phyloP scores from a whole-genome alignment of 2,329 filamentous ascomycete genomes.

The Trichoderma brevicompactum region DNA sequence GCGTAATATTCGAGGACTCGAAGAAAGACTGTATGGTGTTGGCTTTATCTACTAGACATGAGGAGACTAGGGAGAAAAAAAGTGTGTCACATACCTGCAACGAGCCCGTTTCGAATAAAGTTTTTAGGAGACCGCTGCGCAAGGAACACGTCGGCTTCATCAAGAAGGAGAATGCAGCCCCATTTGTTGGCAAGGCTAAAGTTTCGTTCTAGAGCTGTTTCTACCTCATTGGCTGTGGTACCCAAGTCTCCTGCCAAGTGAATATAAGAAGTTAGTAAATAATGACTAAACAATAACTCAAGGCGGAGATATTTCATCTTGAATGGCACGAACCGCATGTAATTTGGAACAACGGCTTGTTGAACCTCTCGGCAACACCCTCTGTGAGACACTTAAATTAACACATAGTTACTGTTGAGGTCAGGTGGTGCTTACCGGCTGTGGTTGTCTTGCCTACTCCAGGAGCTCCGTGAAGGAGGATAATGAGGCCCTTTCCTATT shows the following conservation, averaged over 20 bases:
- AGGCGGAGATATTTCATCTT: too few species aligned
- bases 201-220: constrained; percentile 43
- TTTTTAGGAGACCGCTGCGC: constrained; percentile 33
- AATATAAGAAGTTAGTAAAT: neutral
- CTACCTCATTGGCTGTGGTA: constrained; percentile 8
- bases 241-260: constrained; percentile 29
- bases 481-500: constrained; percentile 38
- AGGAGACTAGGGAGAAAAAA: neutral
- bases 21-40: constrained; percentile 39
- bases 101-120: constrained; percentile 40
- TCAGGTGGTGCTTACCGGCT: constrained; percentile 25
- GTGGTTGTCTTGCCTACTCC: constrained; percentile 43
- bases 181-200: constrained; percentile 36
- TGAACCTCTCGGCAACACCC: constrained; percentile 33
- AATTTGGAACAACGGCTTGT: constrained; percentile 36
- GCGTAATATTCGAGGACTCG: constrained; percentile 44
- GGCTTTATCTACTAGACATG: neutral
- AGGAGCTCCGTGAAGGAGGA: constrained; percentile 41
- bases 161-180: constrained; percentile 38
- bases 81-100: constrained; percentile 33
- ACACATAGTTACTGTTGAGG: neutral
- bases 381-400: neutral
- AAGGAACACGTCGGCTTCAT: constrained; percentile 41
- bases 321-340: constrained; percentile 28
- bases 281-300: neutral